Evolutionary conservation across 352 stramenopile species (phyloP).

Genomic region (Phytophthora melonis): DNA sequence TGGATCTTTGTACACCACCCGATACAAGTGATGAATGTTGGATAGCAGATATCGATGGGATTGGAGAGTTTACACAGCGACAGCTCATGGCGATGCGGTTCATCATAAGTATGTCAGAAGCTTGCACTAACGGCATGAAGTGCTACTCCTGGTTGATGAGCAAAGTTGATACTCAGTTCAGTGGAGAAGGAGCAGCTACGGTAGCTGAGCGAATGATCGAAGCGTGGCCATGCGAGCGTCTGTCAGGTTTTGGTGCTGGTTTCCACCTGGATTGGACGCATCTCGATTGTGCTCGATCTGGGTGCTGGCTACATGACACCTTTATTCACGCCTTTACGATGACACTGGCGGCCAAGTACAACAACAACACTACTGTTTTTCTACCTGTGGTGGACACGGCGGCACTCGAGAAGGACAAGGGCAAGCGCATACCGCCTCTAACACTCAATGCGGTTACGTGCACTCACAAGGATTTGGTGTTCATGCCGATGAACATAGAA

Average conservation of each 20-base stretch:
- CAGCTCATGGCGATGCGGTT: constrained; percentile 12
- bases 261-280: constrained; percentile 11
- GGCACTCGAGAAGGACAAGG: neutral
- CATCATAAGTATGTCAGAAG: neutral
- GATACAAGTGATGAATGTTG: neutral
- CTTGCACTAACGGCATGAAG: neutral
- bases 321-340: constrained; percentile 3
- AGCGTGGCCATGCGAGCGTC: neutral
- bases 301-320: constrained; percentile 11
- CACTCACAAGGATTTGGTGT: neutral
- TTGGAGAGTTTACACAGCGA: neutral
- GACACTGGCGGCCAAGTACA: constrained; percentile 1
- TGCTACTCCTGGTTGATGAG: constrained; percentile 8
- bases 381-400: neutral
- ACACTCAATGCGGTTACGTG: neutral
- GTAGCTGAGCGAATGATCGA: constrained; percentile 1
- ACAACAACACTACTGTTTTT: neutral
- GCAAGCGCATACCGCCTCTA: neutral
- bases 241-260: constrained; percentile 3
- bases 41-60: neutral
- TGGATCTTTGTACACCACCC: neutral
- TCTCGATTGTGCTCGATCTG: neutral
- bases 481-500: constrained; percentile 9
- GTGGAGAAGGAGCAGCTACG: neutral
- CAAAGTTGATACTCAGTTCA: neutral